Conservation (phyloP, 2,329 filamentous ascomycete species). For the Hymenotorrendiella dingleyae region DNA sequence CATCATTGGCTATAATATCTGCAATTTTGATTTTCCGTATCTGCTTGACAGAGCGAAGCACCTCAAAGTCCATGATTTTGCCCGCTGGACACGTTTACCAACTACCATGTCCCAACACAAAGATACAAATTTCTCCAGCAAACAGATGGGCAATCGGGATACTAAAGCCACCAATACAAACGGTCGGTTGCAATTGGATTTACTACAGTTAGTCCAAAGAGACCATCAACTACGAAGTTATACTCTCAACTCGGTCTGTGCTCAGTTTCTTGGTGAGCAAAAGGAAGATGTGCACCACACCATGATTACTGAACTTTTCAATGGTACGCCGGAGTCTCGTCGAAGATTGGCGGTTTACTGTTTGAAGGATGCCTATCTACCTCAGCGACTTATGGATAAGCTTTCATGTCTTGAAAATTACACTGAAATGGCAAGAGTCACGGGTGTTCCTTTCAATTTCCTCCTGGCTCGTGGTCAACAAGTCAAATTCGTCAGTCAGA, state of each 20-base stretch:
- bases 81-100: slow-evolving; percentile 79
- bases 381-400: slow-evolving; percentile 93
- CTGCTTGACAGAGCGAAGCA: slow-evolving; percentile 82
- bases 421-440: slow-evolving; percentile 99
- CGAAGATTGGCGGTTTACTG: slow-evolving; percentile 92
- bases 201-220: slow-evolving; percentile 90
- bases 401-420: slow-evolving; percentile 98
- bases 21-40: slow-evolving; percentile 98
- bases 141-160: slow-evolving; percentile 95
- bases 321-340: slow-evolving; percentile 88
- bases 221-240: slow-evolving; percentile 96
- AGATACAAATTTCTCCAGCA: slow-evolving; percentile 86
- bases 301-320: slow-evolving; percentile 98
- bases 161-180: slow-evolving; percentile 94
- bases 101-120: slow-evolving; percentile 65
- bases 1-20: slow-evolving; percentile 97
- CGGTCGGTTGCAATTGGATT: slow-evolving; percentile 83
- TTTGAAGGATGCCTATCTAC: slow-evolving; percentile 93
- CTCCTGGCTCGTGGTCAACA: slow-evolving; percentile 89
- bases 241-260: slow-evolving; percentile 91
- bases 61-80: slow-evolving; percentile 73
- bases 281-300: slow-evolving; percentile 99
- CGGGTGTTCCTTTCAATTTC: slow-evolving; percentile 94
- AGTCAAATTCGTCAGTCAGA: slow-evolving; percentile 93
- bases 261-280: slow-evolving; percentile 92